A percentile compares a stretch with the other conserved stretches of the same genome.
phyloP scores from a whole-genome alignment of 2,329 filamentous ascomycete species.

The Aspergillus thermomutatus region DNA sequence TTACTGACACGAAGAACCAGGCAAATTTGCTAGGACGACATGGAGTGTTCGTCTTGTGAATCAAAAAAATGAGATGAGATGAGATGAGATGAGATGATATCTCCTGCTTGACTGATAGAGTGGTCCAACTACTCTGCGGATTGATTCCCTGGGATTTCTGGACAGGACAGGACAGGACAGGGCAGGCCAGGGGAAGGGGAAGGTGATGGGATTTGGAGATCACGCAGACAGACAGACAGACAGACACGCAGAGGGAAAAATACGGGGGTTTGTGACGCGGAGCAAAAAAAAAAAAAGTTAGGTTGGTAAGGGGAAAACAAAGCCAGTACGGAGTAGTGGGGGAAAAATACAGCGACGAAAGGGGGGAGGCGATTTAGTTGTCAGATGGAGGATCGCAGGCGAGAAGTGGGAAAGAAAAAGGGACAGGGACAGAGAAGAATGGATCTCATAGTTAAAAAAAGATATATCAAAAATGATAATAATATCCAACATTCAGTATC shows the following conservation, averaged over 20 bases:
- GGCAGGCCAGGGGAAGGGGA: not conserved
- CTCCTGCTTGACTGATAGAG: not conserved
- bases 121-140: slow-evolving; percentile 9
- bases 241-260: not conserved
- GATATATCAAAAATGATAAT: not conserved
- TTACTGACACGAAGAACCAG: slow-evolving; percentile 27
- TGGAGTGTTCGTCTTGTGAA: slow-evolving; percentile 15
- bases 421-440: no score
- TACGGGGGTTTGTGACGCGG: not conserved
- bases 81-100: not conserved
- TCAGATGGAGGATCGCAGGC: not conserved
- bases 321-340: not conserved
- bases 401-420: no score
- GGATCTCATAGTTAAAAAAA: not conserved
- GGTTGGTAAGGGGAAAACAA: not conserved
- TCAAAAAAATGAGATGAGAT: slow-evolving; percentile 2
- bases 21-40: slow-evolving; percentile 28
- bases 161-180: not conserved
- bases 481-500: not conserved
- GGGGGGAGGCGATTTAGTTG: not conserved
- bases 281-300: not conserved
- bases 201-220: not conserved
- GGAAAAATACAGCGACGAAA: not conserved
- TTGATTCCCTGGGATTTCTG: not conserved
- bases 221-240: not conserved